phyloP scores from a whole-genome alignment of 352 stramenopile genomes.

The Phytophthora litchii region DNA sequence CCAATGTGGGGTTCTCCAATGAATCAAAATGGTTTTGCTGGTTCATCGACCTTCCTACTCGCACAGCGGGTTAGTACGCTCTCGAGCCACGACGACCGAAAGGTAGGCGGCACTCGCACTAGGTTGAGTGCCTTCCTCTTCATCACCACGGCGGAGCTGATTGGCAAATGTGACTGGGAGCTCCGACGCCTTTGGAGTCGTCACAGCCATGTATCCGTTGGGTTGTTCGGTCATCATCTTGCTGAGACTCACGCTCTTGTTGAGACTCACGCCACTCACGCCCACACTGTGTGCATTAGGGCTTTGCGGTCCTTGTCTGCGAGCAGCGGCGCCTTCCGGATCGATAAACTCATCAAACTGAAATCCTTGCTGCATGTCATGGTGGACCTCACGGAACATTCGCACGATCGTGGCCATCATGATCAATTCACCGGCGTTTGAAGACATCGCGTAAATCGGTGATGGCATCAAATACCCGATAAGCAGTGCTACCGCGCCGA shows the following conservation, averaged over 20 bases:
- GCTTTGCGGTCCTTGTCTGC: constrained; percentile 16
- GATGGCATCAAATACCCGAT: constrained; percentile 77
- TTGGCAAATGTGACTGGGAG: constrained; percentile 52
- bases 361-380: constrained; percentile 82
- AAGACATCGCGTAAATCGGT: constrained; percentile 73
- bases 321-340: constrained; percentile 36
- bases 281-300: constrained; percentile 25
- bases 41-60: constrained; percentile 24
- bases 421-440: constrained; percentile 73
- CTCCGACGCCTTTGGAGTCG: constrained; percentile 52
- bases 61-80: constrained; percentile 68
- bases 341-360: constrained; percentile 82
- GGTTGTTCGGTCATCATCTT: constrained; percentile 30
- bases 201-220: constrained; percentile 44
- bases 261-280: constrained; percentile 27
- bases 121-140: constrained; percentile 15
- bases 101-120: constrained; percentile 43
- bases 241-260: constrained; percentile 30
- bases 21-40: constrained; percentile 25
- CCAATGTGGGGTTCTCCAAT: constrained; percentile 14
- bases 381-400: constrained; percentile 87
- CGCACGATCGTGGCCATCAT: constrained; percentile 85
- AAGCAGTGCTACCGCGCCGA: constrained; percentile 71
- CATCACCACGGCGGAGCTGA: constrained; percentile 31
- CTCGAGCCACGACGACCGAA: constrained; percentile 65